These are phyloP conservation scores for Chloranthus sessilifolius DNA, from an alignment of 164 flowering plant species.

Conservation along the genomic window DNA sequence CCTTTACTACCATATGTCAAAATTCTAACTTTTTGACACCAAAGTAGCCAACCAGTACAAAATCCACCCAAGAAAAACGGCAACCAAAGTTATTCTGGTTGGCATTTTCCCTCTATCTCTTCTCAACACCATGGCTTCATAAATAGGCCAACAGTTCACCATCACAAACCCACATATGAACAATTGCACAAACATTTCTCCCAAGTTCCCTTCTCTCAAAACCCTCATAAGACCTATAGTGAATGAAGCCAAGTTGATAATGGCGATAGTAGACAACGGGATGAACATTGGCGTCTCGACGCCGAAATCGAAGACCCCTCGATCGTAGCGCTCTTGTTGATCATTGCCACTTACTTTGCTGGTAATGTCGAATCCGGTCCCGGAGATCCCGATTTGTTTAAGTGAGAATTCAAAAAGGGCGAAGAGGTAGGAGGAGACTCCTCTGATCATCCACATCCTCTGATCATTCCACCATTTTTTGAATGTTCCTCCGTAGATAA, in stretches of 20 bases:
- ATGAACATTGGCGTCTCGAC: slow-evolving; percentile 55
- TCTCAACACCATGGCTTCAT: slow-evolving; percentile 60
- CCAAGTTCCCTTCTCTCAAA: slow-evolving; percentile 8
- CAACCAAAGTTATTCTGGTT: slow-evolving; percentile 15
- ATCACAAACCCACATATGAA: slow-evolving; percentile 41
- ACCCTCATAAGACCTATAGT: slow-evolving; percentile 14
- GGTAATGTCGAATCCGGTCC: slow-evolving; percentile 52
- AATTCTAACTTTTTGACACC: too few relatives aligned
- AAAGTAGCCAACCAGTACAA: too few relatives aligned
- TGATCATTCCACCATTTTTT: slow-evolving; percentile 69
- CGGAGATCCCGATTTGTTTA: slow-evolving; percentile 30
- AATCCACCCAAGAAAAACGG: slow-evolving; percentile 20
- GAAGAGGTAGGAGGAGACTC: slow-evolving; percentile 42
- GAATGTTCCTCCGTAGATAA: slow-evolving; percentile 23
- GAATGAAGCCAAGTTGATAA: slow-evolving; percentile 42
- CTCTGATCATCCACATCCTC: slow-evolving; percentile 65
- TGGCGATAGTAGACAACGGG: slow-evolving; percentile 37
- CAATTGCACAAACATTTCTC: slow-evolving; percentile 25
- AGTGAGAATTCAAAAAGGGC: slow-evolving; percentile 36
- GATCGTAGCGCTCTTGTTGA: slow-evolving; percentile 45
- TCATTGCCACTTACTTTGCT: slow-evolving; percentile 50
- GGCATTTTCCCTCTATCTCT: slow-evolving; percentile 45
- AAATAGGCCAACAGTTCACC: slow-evolving; percentile 52
- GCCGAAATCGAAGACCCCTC: slow-evolving; percentile 62
- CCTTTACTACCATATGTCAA: too few relatives aligned